Percentiles rank a stretch among this genome's conserved stretches.
phyloP scores from a whole-genome alignment of 768 basidiomycete species.

The Amanita molliuscula region DNA sequence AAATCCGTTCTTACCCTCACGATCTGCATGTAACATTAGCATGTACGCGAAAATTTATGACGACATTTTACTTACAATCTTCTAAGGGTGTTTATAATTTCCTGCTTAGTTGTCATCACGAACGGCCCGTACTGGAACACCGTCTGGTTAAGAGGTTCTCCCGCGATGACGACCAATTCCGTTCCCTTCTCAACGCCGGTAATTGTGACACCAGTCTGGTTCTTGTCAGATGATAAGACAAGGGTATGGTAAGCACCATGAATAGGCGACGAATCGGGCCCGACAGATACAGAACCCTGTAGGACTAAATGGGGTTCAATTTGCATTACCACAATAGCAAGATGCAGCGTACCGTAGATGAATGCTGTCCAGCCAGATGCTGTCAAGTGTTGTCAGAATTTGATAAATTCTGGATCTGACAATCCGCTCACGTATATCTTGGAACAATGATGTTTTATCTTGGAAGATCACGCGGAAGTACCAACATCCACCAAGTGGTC shows the following conservation, averaged over 20 bases:
- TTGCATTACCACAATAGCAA: background rate
- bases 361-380: slow-evolving; percentile 76
- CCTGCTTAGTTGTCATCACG: slow-evolving; percentile 74
- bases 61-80: slow-evolving; percentile 48
- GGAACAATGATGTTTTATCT: slow-evolving; percentile 59
- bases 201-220: slow-evolving; percentile 62
- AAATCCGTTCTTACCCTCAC: slow-evolving; percentile 74
- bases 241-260: slow-evolving; percentile 68
- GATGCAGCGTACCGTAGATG: slow-evolving; percentile 52
- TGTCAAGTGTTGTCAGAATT: background rate
- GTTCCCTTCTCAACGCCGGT: slow-evolving; percentile 50
- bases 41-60: background rate
- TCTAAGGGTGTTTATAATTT: slow-evolving; percentile 77
- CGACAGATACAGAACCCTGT: slow-evolving; percentile 58
- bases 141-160: slow-evolving; percentile 81
- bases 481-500: slow-evolving; percentile 90
- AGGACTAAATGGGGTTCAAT: slow-evolving; percentile 31
- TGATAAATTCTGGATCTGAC: background rate
- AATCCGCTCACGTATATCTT: slow-evolving; percentile 58
- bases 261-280: slow-evolving; percentile 27
- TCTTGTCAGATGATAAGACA: slow-evolving; percentile 54
- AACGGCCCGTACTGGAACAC: slow-evolving; percentile 85
- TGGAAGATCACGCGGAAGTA: slow-evolving; percentile 74
- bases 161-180: slow-evolving; percentile 74
- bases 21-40: slow-evolving; percentile 34